These are phyloP conservation scores for Hortaea sp. DNA, from an alignment of 2,329 filamentous ascomycete species.

Conservation along the genomic window DNA sequence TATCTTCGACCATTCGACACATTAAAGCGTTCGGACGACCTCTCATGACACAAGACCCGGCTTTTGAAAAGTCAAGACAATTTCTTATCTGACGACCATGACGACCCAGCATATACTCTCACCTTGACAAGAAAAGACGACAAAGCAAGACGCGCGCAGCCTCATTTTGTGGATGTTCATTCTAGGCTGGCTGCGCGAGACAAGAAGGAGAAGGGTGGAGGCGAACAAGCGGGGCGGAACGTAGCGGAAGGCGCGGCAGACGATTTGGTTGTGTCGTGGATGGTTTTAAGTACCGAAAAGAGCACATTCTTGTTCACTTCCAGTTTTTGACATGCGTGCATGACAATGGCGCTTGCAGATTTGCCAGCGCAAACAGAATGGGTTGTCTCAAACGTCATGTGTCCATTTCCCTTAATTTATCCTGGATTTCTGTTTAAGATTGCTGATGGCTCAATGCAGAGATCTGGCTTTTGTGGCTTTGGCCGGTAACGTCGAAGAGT, in stretches of 20 bases:
- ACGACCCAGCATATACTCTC: conserved; percentile 13
- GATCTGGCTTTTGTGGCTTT: too few relatives aligned
- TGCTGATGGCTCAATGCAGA: too few relatives aligned
- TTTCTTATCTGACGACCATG: conserved; percentile 19
- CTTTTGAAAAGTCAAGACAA: conserved; percentile 11
- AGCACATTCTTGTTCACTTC: too few relatives aligned
- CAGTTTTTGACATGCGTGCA: too few relatives aligned
- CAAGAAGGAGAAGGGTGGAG: conserved; percentile 9
- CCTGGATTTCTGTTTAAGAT: too few relatives aligned
- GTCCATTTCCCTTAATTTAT: too few relatives aligned
- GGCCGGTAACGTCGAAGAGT: too few relatives aligned
- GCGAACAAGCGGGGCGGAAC: neutral
- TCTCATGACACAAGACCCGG: conserved; percentile 12
- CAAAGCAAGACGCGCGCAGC: conserved; percentile 10
- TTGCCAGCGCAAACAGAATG: too few relatives aligned
- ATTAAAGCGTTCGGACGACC: conserved; percentile 19
- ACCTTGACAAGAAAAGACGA: conserved; percentile 9
- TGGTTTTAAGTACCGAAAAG: too few relatives aligned
- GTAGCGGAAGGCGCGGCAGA: neutral
- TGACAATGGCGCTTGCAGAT: too few relatives aligned
- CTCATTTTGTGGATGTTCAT: conserved; percentile 15
- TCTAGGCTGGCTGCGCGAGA: conserved; percentile 3
- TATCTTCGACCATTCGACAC: conserved; percentile 10
- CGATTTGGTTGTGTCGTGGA: too few relatives aligned
- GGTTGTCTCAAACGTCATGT: too few relatives aligned